Evolutionary conservation across 495 filamentous ascomycete species (phyloP).

Genomic region (Penicillium waksmanii): DNA sequence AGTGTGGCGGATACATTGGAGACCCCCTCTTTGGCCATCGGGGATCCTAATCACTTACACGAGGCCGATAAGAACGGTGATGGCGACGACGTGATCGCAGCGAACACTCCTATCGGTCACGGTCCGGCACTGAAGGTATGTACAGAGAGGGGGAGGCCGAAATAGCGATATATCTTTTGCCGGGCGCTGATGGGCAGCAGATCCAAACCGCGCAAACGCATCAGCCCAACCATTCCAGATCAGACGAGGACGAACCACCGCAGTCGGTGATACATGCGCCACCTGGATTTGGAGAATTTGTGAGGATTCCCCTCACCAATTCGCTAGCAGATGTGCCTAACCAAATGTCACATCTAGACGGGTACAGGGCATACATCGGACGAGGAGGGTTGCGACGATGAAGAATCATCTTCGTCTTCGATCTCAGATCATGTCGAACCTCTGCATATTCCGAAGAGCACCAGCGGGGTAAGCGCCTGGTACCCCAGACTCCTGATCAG

Average conservation of each 20-base stretch:
- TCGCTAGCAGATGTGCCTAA: background rate
- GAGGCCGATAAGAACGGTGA: conserved; percentile 2
- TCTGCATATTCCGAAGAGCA: conserved; percentile 1
- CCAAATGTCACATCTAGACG: background rate
- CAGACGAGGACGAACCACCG: conserved; percentile 70
- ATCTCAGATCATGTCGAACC: conserved; percentile 3
- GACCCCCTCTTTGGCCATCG: conserved; percentile 1
- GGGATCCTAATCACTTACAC: conserved; percentile 3
- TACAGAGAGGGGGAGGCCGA: conserved; percentile 2
- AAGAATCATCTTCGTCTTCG: conserved; percentile 12
- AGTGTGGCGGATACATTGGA: conserved; percentile 5
- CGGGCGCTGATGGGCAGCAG: conserved; percentile 42
- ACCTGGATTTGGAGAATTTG: conserved; percentile 75
- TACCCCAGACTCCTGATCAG: too few relatives aligned
- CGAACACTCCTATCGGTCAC: conserved; percentile 7
- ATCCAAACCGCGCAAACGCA: conserved; percentile 64
- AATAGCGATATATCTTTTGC: conserved; percentile 3
- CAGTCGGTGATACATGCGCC: conserved; percentile 89
- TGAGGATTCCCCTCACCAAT: conserved; percentile 42
- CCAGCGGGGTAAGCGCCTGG: conserved; percentile 21
- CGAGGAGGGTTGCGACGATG: conserved; percentile 14
- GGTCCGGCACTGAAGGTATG: conserved; percentile 42
- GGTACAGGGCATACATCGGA: background rate
- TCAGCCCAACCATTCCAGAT: conserved; percentile 51
- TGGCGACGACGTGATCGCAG: conserved; percentile 7